A percentile compares a stretch with the other conserved stretches of the same genome.
phyloP scores from a whole-genome alignment of 2,329 filamentous ascomycete genomes.

The Penicillium sp. region DNA sequence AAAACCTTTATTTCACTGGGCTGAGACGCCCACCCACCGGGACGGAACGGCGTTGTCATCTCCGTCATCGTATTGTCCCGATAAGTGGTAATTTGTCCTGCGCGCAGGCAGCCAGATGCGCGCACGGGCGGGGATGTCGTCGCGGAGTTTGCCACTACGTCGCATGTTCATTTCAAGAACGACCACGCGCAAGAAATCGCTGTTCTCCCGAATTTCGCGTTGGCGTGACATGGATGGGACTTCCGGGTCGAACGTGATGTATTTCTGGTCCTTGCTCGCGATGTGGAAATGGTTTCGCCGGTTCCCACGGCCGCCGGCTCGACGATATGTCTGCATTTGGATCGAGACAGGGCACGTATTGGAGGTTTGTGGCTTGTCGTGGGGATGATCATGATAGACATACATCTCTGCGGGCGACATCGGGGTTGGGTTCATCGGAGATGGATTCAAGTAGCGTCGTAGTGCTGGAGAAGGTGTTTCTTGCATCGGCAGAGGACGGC shows the following conservation, averaged over 20 bases:
- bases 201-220: constrained; percentile 64
- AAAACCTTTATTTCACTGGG: constrained; percentile 1
- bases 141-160: constrained; percentile 60
- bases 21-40: constrained; percentile 27
- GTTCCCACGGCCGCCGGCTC: constrained; percentile 33
- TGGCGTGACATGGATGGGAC: constrained; percentile 51
- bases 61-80: constrained; percentile 24
- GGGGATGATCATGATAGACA: constrained; percentile 44
- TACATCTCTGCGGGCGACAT: constrained; percentile 48
- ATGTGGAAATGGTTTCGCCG: constrained; percentile 38
- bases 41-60: constrained; percentile 24
- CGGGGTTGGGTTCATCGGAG: constrained; percentile 46
- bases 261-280: constrained; percentile 42
- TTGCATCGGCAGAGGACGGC: constrained; percentile 56
- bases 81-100: constrained; percentile 27
- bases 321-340: constrained; percentile 62
- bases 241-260: constrained; percentile 32
- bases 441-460: constrained; percentile 62
- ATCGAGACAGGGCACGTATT: constrained; percentile 54
- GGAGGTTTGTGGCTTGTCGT: constrained; percentile 31
- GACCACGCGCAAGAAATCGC: constrained; percentile 63
- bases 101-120: constrained; percentile 62
- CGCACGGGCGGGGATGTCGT: constrained; percentile 55
- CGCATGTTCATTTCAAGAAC: constrained; percentile 70
- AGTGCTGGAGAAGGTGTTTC: constrained; percentile 57